Evolutionary conservation across 176 grass and related monocot species (phyloP).

Genomic region (Eleusine indica): DNA sequence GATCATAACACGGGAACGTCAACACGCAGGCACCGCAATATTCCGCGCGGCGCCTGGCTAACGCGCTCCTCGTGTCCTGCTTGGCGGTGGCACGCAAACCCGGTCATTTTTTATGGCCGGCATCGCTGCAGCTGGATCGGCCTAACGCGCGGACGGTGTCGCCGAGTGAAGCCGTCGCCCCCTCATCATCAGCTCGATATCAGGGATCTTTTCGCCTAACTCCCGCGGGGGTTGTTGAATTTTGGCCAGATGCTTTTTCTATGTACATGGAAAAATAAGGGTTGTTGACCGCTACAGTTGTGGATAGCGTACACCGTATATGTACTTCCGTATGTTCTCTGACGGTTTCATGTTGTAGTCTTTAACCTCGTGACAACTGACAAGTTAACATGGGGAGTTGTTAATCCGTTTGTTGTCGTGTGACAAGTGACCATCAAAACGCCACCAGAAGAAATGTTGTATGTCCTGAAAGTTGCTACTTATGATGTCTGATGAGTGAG

Average conservation of each 20-base stretch:
- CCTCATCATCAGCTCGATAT: background rate
- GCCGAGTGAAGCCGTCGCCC: background rate
- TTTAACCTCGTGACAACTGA: background rate
- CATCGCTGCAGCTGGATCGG: background rate
- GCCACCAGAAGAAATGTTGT: background rate
- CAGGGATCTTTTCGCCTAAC: background rate
- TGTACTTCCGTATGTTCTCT: background rate
- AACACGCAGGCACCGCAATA: conserved; percentile 32
- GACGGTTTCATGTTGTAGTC: background rate
- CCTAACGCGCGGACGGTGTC: conserved; percentile 34
- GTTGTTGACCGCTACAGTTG: background rate
- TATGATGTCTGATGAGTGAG: conserved; percentile 12
- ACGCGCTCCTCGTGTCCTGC: conserved; percentile 2
- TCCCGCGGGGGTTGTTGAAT: background rate
- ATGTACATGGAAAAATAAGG: background rate
- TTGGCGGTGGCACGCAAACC: conserved; percentile 16
- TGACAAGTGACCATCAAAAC: background rate
- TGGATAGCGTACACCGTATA: background rate
- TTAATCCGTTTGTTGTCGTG: background rate
- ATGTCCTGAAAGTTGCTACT: background rate
- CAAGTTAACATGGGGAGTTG: too few species aligned
- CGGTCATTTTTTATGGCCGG: conserved; percentile 24
- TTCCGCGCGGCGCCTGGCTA: conserved; percentile 5
- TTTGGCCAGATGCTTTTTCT: background rate
- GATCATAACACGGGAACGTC: background rate